These are phyloP conservation scores for Picochlorum sp. DNA, from an alignment of 139 green algal genomes.

Conservation along the genomic window DNA sequence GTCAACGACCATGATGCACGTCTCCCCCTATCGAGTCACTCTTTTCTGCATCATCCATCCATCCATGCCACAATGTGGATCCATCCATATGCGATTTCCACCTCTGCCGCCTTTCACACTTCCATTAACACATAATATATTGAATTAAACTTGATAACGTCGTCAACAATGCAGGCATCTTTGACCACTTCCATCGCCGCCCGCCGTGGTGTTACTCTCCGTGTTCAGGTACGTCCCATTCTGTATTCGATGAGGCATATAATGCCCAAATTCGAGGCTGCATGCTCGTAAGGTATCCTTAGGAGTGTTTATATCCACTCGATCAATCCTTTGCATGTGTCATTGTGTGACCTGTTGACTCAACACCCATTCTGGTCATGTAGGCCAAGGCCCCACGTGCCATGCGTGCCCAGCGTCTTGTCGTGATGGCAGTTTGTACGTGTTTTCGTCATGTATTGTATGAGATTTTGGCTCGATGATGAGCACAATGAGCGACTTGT, in stretches of 20 bases:
- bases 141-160: neutral
- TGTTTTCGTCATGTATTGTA: neutral
- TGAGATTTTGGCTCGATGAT: neutral
- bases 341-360: neutral
- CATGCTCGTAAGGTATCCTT: too few relatives aligned
- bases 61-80: too few relatives aligned
- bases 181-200: conserved; percentile 12
- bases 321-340: neutral
- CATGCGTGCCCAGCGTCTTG: conserved; percentile 25
- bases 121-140: too few relatives aligned
- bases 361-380: conserved; percentile 1
- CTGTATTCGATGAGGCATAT: neutral
- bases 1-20: too few relatives aligned
- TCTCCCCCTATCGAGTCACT: too few relatives aligned
- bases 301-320: too few relatives aligned
- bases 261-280: too few relatives aligned
- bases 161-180: conserved; percentile 12
- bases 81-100: too few relatives aligned
- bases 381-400: conserved; percentile 29
- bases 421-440: conserved; percentile 17
- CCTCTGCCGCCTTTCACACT: too few relatives aligned
- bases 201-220: conserved; percentile 8
- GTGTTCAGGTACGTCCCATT: conserved; percentile 3
- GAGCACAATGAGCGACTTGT: too few relatives aligned
- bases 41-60: too few relatives aligned